Conservation (phyloP, 176 grass and related monocot genomes). For the Musa schizocarpa region DNA sequence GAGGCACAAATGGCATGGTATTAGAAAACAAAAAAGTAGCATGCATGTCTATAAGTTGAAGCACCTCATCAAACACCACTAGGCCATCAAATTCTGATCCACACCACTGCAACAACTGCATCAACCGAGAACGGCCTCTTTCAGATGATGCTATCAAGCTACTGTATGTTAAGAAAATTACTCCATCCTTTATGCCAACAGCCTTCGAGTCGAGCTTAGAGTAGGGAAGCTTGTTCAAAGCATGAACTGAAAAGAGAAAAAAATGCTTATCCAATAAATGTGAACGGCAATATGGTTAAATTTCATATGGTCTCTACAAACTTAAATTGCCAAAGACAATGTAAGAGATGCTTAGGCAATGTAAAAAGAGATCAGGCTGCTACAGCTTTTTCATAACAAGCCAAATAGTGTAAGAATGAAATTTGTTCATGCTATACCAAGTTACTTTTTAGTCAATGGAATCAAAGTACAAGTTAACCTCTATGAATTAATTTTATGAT, state of each 20-base stretch:
- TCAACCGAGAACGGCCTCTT: constrained; percentile 87
- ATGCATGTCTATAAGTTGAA: constrained; percentile 16
- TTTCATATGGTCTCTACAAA: background rate
- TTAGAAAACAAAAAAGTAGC: constrained; percentile 6
- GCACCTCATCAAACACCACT: constrained; percentile 94
- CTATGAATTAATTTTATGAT: background rate
- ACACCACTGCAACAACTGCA: constrained; percentile 97
- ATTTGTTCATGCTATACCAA: background rate
- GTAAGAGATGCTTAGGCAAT: background rate
- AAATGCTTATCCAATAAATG: background rate
- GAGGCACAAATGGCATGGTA: background rate
- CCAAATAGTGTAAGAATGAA: background rate
- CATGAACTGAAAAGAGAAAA: constrained; percentile 68
- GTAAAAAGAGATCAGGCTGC: background rate
- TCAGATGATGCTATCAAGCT: constrained; percentile 97
- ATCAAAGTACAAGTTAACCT: background rate
- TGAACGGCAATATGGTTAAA: background rate
- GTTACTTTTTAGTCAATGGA: background rate
- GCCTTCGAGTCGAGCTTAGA: constrained; percentile 99
- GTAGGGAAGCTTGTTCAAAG: constrained; percentile 97
- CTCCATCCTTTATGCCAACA: constrained; percentile 84
- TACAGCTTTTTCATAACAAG: background rate
- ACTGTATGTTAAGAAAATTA: constrained; percentile 96
- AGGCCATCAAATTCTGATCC: constrained; percentile 81
- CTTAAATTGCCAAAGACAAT: background rate